Percentiles rank a stretch among this genome's conserved stretches.
phyloP scores from a whole-genome alignment of 2,329 filamentous ascomycete genomes.

The Conoideocrella luteorostrata region DNA sequence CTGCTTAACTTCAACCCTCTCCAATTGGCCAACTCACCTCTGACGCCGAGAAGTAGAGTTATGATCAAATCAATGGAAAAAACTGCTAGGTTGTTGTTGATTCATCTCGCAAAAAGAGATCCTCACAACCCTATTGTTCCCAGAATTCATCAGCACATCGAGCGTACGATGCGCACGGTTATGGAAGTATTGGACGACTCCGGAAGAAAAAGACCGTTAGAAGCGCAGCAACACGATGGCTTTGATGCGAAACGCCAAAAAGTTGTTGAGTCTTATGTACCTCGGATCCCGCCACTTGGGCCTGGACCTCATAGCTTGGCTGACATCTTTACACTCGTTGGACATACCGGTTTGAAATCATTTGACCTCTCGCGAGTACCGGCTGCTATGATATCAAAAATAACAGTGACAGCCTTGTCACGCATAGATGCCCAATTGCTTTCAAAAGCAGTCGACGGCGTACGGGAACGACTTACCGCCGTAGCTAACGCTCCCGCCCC shows the following conservation, averaged over 20 bases:
- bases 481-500: constrained; percentile 40
- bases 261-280: constrained; percentile 40
- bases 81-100: constrained; percentile 75
- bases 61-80: constrained; percentile 92
- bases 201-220: constrained; percentile 68
- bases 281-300: constrained; percentile 60
- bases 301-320: constrained; percentile 72
- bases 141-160: constrained; percentile 82
- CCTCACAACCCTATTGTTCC: constrained; percentile 68
- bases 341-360: constrained; percentile 61
- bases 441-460: constrained; percentile 63
- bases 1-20: constrained; percentile 89
- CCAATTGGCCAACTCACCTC: constrained; percentile 66
- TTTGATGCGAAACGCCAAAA: constrained; percentile 81
- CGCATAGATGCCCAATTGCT: constrained; percentile 64
- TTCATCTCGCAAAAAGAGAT: constrained; percentile 81
- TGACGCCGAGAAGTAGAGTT: constrained; percentile 74
- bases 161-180: constrained; percentile 72
- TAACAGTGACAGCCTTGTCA: constrained; percentile 72
- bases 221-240: constrained; percentile 63
- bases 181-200: constrained; percentile 74
- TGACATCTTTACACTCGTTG: constrained; percentile 79
- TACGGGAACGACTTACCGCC: constrained; percentile 43
- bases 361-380: constrained; percentile 83
- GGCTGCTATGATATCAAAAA: constrained; percentile 66